A percentile compares a stretch with the other conserved stretches of the same genome.
These are phyloP conservation scores for Dryadomyces sulphureus DNA, from an alignment of 2,329 filamentous ascomycete species.

Conservation along the genomic window DNA sequence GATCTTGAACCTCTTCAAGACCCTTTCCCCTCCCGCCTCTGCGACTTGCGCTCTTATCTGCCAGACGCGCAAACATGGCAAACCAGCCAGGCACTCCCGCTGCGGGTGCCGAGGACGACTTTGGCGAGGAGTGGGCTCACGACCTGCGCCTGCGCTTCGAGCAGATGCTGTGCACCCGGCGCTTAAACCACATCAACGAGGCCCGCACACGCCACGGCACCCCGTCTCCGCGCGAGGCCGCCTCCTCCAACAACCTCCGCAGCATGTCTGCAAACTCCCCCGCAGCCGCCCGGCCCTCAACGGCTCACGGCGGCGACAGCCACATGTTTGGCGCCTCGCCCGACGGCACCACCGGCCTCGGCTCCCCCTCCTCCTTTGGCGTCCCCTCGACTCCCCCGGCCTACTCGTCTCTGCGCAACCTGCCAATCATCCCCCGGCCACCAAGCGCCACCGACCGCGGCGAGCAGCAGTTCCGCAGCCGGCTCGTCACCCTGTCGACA, in stretches of 20 bases:
- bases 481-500: conserved; percentile 70
- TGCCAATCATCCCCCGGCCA: conserved; percentile 51
- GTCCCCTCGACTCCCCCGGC: conserved; percentile 24
- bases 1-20: neutral
- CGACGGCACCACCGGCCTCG: neutral
- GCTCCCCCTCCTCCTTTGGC: neutral
- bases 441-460: conserved; percentile 52
- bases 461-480: conserved; percentile 60
- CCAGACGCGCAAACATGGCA: conserved; percentile 16
- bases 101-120: conserved; percentile 21
- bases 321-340: neutral
- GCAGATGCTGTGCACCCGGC: conserved; percentile 69
- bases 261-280: conserved; percentile 21
- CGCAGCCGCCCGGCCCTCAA: conserved; percentile 24
- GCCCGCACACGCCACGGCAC: conserved; percentile 45
- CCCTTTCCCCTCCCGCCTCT: neutral
- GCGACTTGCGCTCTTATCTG: neutral
- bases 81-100: conserved; percentile 11
- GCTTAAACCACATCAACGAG: conserved; percentile 69
- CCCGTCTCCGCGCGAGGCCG: conserved; percentile 34
- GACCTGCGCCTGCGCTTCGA: conserved; percentile 77
- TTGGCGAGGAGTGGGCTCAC: conserved; percentile 61
- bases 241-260: conserved; percentile 33
- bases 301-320: conserved; percentile 25
- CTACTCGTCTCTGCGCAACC: conserved; percentile 33